A percentile compares a stretch with the other conserved stretches of the same genome.
phyloP scores from a whole-genome alignment of 2,329 filamentous ascomycete genomes.

The Alternaria sp. region DNA sequence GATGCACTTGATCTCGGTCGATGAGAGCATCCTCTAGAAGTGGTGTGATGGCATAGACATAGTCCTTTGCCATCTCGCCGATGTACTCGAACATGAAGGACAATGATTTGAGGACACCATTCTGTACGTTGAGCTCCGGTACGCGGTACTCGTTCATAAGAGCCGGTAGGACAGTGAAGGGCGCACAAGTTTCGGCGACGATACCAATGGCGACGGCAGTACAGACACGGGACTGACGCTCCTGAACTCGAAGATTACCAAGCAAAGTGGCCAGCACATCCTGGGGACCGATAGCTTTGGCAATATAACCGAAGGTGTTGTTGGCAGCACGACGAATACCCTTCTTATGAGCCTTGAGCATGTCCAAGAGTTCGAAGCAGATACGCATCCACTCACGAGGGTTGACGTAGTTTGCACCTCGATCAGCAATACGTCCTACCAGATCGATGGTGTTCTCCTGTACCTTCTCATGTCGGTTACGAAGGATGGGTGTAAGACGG shows the following conservation, averaged over 20 bases:
- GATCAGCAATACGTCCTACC: constrained; percentile 95
- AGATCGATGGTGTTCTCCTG: constrained; percentile 99
- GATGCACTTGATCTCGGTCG: constrained; percentile 96
- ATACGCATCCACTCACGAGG: constrained; percentile 99
- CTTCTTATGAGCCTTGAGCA: constrained; percentile 99
- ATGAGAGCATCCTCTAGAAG: constrained; percentile 96
- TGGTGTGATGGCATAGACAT: constrained; percentile 96
- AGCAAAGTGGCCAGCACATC: constrained; percentile 94
- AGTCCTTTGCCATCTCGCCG: constrained; percentile 99
- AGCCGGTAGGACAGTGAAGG: constrained; percentile 97
- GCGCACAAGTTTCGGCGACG: constrained; percentile 96
- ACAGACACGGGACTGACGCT: constrained; percentile 97
- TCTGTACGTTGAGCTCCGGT: constrained; percentile 97
- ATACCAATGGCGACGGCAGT: constrained; percentile 98
- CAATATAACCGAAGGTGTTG: constrained; percentile 99
- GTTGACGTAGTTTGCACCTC: constrained; percentile 94
- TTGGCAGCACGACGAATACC: constrained; percentile 97
- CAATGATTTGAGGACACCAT: constrained; percentile 94
- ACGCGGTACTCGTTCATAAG: constrained; percentile 99
- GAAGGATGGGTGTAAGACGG: constrained; percentile 93
- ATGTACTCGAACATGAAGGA: constrained; percentile 99
- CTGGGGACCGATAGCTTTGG: constrained; percentile 97
- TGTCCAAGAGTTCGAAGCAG: constrained; percentile 97
- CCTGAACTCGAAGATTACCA: constrained; percentile 95
- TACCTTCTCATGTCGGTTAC: constrained; percentile 98